phyloP scores from a whole-genome alignment of 2,329 filamentous ascomycete species.

The Colletotrichum phormii region DNA sequence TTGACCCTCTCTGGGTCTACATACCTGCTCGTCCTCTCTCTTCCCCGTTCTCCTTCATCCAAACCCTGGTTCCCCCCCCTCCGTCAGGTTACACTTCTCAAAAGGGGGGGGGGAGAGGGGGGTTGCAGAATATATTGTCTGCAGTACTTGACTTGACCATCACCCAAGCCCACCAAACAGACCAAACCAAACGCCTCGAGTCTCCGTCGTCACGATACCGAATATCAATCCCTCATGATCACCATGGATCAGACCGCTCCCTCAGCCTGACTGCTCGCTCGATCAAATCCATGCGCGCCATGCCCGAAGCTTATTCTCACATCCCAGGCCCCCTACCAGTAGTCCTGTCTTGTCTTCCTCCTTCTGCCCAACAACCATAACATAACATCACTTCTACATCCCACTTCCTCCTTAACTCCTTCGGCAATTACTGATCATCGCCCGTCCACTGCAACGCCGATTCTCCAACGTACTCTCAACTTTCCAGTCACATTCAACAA shows the following conservation, averaged over 20 bases:
- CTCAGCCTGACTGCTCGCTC: constrained; percentile 20
- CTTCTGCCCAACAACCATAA: constrained; percentile 10
- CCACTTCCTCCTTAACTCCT: constrained; percentile 22
- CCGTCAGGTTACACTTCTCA: constrained; percentile 5
- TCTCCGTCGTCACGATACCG: constrained; percentile 15
- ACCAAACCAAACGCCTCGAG: constrained; percentile 27
- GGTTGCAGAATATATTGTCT: constrained; percentile 8
- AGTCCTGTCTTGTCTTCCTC: not conserved
- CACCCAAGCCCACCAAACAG: not conserved
- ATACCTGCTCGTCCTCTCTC: not conserved
- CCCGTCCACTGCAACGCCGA: not conserved
- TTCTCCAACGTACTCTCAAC: not conserved
- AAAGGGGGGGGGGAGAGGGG: constrained; percentile 10
- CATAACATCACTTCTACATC: constrained; percentile 31
- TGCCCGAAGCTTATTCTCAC: constrained; percentile 35
- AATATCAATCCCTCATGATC: not conserved
- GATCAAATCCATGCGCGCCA: constrained; percentile 26
- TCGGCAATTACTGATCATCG: constrained; percentile 21
- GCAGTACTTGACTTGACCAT: not conserved
- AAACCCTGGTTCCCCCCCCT: constrained; percentile 4
- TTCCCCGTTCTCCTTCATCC: constrained; percentile 1
- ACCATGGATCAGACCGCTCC: constrained; percentile 30
- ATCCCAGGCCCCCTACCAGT: constrained; percentile 20
- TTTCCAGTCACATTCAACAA: not conserved
- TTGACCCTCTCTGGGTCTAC: constrained; percentile 1